Percentiles rank a stretch among this genome's conserved stretches.
phyloP scores from a whole-genome alignment of 2,329 filamentous ascomycete genomes.

The Fusarium sp. region DNA sequence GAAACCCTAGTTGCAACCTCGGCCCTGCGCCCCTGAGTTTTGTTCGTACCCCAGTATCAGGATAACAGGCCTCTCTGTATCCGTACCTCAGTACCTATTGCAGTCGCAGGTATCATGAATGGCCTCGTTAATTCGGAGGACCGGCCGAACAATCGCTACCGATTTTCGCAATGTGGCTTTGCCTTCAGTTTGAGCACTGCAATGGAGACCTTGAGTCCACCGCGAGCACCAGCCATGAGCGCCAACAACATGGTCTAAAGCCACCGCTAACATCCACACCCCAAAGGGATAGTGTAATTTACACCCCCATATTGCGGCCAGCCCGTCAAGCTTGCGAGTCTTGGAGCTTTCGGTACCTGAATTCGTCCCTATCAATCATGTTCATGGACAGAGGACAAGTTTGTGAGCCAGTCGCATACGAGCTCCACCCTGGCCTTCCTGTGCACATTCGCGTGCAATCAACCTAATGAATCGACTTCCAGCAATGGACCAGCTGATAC shows the following conservation, averaged over 20 bases:
- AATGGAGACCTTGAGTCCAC: constrained; percentile 26
- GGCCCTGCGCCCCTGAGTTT: constrained; percentile 27
- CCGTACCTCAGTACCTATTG: constrained; percentile 5
- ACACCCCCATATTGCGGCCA: constrained; percentile 12
- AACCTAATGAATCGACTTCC: constrained; percentile 3
- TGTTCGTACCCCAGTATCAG: constrained; percentile 32
- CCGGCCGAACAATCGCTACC: constrained; percentile 21
- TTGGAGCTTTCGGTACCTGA: constrained; percentile 23
- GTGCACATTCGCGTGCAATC: constrained; percentile 21
- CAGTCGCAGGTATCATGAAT: constrained; percentile 10
- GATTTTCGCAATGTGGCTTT: constrained; percentile 19
- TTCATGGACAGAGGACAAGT: constrained; percentile 1
- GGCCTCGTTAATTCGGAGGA: constrained; percentile 26
- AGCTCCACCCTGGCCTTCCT: constrained; percentile 9
- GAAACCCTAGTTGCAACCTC: constrained; percentile 26
- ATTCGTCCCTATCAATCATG: constrained; percentile 2
- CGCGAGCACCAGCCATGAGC: constrained; percentile 26
- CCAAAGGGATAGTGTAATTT: constrained; percentile 15
- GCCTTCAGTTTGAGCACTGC: constrained; percentile 4
- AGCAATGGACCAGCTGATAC: neutral
- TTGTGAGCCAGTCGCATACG: constrained; percentile 1
- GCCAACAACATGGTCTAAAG: constrained; percentile 5
- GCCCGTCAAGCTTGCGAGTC: constrained; percentile 22
- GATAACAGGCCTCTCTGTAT: constrained; percentile 10
- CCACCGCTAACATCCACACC: constrained; percentile 18